Base-by-base conservation (phyloP, 1,284 basidiomycete species). In the Leccinum solheimii region DNA sequence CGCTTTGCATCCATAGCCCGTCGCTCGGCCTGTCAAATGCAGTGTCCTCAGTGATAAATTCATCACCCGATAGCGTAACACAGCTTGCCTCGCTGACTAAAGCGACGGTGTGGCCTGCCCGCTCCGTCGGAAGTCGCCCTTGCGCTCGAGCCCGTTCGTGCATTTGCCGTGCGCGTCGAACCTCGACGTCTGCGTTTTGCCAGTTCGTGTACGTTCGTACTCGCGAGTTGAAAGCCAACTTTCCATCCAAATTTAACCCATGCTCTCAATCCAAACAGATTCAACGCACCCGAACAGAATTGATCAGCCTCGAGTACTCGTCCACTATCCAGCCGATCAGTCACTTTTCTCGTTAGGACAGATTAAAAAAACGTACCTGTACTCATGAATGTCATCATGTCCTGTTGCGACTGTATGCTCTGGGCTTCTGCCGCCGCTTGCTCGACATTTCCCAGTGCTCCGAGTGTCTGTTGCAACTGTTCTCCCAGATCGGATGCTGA, bases 281-380 rank as follows among this genome's bases (percentile, higher is more conserved):
- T 13, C 57, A 54, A 64, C 72, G 63, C 70, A 94, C 92, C 67
- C 95, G 83, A 56, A 98, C 95, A 62, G 91, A 94, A 63, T 87
- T 90, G 62, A 98, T 95, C 55, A 98, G 81, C 51, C 97, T 84
- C 30, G 95, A 87, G 74, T 98, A 98, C 76, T 98, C 96, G 71
- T 98, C 95, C 51, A 87, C 91, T 82, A 55, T 58, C 23, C 30
- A 2, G 36, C 23, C 26, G 11, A 75, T 68, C 62, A 62, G 56
- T 55, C n/a, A 58, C 43, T 19, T 62, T 43, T 30, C 60, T 62
- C 26, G 58, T 48, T 59, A 26, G 49, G 50, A 38, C 30, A 52
- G 8, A 54, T 10, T 21, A 11, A 63, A 36, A n/a, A n/a, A 62
- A 62, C 11, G 52, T 64, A 87, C 88, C 87, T 60, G 90, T 92